Base-by-base conservation (phyloP, 225 moss, liverwort and hornwort genomes). In the Polytrichum commune region DNA sequence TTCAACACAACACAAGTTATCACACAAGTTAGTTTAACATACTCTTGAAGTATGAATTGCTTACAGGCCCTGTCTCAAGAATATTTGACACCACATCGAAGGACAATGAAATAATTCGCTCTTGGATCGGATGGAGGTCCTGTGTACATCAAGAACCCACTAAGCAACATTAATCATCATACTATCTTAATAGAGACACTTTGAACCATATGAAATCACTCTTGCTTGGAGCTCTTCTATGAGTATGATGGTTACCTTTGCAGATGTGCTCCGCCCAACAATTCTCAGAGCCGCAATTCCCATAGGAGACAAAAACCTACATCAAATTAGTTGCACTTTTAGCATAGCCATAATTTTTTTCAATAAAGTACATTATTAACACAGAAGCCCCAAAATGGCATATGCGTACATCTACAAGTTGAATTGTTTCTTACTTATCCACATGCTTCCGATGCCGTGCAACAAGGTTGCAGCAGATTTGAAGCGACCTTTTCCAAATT, bases 41-140 rank as follows among this genome's bases (percentile, higher is more conserved):
- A n/a, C 60, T n/a, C 60, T 60, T 60, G 22, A 46, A 46, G 58
- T 16, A 25, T 65, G 64, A 66, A 60, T 53, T 67, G 82, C 95
- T 88, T 90, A 96, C 95, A 83, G 95, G 95, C 68, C 95, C 95
- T 27, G 93, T 96, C 76, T 93, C 93, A 38, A 96, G 84, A 78
- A 96, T 91, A 71, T 90, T 93, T 18, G 95, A 93, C 30, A 96
- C 79, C 54, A 93, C 79, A 84, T 96, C 93, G 73, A 96, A 96
- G 65, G 91, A 84, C 63, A 93, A 77, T 8, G 95, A 93, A 64
- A 91, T 76, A 20, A 96, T 89, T 63, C 90, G 93, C 72, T 96
- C 95, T 81, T 96, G 93, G 85, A 91, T 88, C 58, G 91, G 88
- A 81, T 91, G 88, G 75, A 95, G 88, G 75, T 93, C 93, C 95